Evolutionary conservation across 495 filamentous ascomycete genomes (phyloP).

Genomic region (Hypoxylon perforatum): DNA sequence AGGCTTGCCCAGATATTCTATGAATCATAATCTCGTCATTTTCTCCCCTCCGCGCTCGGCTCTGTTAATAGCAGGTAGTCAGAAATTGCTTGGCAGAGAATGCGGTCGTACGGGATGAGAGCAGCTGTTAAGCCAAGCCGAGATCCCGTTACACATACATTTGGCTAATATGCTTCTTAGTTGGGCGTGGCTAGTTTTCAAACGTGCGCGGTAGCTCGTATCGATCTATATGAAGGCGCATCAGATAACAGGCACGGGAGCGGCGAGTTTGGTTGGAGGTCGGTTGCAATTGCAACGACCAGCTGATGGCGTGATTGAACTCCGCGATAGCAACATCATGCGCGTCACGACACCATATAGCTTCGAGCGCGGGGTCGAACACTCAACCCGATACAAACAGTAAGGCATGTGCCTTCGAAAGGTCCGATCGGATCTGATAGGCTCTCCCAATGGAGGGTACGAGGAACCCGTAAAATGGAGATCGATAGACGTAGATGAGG

Average conservation of each 20-base stretch:
- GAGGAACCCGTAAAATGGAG: conserved; percentile 10
- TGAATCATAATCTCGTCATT: neutral
- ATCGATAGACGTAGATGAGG: conserved; percentile 1
- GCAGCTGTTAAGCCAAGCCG: neutral
- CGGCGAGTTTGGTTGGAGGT: conserved; percentile 1
- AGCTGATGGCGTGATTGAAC: conserved; percentile 46
- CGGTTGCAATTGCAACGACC: conserved; percentile 30
- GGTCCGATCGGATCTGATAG: conserved; percentile 43
- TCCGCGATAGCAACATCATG: conserved; percentile 45
- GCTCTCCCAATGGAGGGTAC: conserved; percentile 16
- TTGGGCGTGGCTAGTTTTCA: conserved; percentile 3
- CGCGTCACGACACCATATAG: conserved; percentile 14
- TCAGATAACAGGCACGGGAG: conserved; percentile 16
- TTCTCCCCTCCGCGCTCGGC: neutral
- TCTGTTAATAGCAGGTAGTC: neutral
- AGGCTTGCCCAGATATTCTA: neutral
- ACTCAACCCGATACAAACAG: conserved; percentile 12
- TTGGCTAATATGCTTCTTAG: conserved; percentile 10
- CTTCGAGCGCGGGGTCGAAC: conserved; percentile 35
- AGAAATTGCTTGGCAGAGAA: conserved; percentile 1
- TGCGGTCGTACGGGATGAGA: neutral
- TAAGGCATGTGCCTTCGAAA: conserved; percentile 9
- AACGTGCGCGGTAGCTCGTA: neutral
- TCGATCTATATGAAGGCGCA: conserved; percentile 1
- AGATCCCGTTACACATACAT: conserved; percentile 24